A percentile compares a stretch with the other conserved stretches of the same genome.
Conservation (phyloP, 208 protist species). For the Trypanosoma platydactyli region DNA sequence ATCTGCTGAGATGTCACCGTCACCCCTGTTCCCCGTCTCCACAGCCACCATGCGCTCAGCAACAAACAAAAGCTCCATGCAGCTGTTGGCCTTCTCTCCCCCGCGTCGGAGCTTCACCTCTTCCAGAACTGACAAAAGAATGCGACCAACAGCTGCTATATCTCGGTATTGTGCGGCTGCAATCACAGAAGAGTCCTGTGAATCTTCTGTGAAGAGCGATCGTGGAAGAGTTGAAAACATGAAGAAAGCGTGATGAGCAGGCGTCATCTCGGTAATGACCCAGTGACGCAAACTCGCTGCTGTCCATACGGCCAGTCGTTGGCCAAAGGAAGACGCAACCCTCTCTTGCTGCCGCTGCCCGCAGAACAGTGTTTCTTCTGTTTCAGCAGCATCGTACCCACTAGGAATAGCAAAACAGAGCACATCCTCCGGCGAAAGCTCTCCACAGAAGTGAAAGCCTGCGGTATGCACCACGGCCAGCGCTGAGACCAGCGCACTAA, state of each 20-base stretch:
- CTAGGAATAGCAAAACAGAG: slow-evolving; percentile 61
- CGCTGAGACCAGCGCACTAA: slow-evolving; percentile 57
- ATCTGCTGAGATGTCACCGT: not conserved
- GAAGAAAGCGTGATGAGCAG: slow-evolving; percentile 52
- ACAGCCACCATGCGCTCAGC: slow-evolving; percentile 32
- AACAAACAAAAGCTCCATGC: slow-evolving; percentile 36
- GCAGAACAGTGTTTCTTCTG: not conserved
- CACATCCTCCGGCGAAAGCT: slow-evolving; percentile 57
- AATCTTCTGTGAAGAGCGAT: slow-evolving; percentile 18
- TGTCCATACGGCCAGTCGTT: slow-evolving; percentile 25
- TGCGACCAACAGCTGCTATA: slow-evolving; percentile 43
- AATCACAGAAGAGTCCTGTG: slow-evolving; percentile 12
- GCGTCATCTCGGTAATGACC: slow-evolving; percentile 37
- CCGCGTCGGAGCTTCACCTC: slow-evolving; percentile 28
- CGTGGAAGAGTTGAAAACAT: slow-evolving; percentile 31
- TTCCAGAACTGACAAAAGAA: slow-evolving; percentile 45
- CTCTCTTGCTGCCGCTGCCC: not conserved
- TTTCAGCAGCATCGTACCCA: slow-evolving; percentile 3
- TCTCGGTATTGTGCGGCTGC: slow-evolving; percentile 37
- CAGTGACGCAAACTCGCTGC: slow-evolving; percentile 23
- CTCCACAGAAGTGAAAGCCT: slow-evolving; percentile 66
- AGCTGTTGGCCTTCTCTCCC: not conserved
- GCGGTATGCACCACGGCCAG: slow-evolving; percentile 60
- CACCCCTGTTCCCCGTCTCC: not conserved
- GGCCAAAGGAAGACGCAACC: slow-evolving; percentile 20